A percentile compares a stretch with the other conserved stretches of the same genome.
phyloP scores from a whole-genome alignment of 176 grass and related monocot genomes.

The Secale cereale region DNA sequence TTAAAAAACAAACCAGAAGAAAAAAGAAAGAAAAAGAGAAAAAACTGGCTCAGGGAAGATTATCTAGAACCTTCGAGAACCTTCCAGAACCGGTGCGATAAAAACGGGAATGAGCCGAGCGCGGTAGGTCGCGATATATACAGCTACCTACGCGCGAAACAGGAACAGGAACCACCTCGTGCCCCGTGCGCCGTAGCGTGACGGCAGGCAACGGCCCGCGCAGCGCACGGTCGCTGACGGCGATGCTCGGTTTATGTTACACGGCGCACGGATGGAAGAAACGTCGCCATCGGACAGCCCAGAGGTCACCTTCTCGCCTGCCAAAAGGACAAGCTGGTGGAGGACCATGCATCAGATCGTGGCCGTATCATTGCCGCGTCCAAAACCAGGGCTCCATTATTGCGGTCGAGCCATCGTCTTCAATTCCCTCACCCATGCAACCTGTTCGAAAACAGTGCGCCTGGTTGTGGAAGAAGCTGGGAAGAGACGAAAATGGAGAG shows the following conservation, averaged over 20 bases:
- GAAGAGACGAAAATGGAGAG: neutral
- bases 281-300: neutral
- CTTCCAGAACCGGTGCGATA: too few relatives aligned
- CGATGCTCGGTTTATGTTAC: neutral
- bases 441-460: neutral
- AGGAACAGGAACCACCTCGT: too few relatives aligned
- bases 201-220: neutral
- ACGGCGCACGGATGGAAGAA: neutral
- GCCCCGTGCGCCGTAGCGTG: too few relatives aligned
- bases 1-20: too few relatives aligned
- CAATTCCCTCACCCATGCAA: neutral
- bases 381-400: neutral
- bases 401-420: neutral
- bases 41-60: too few relatives aligned
- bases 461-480: neutral
- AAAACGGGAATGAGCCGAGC: too few relatives aligned
- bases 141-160: too few relatives aligned
- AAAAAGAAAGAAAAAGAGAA: too few relatives aligned
- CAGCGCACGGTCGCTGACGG: neutral
- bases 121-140: too few relatives aligned
- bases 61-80: too few relatives aligned
- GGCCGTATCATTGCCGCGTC: neutral
- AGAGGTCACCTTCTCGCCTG: neutral
- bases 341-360: neutral
- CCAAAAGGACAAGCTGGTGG: neutral